These are phyloP conservation scores for Plasmodium billcollinsi DNA, from an alignment of 169 alveolate genomes.

Conservation along the genomic window DNA sequence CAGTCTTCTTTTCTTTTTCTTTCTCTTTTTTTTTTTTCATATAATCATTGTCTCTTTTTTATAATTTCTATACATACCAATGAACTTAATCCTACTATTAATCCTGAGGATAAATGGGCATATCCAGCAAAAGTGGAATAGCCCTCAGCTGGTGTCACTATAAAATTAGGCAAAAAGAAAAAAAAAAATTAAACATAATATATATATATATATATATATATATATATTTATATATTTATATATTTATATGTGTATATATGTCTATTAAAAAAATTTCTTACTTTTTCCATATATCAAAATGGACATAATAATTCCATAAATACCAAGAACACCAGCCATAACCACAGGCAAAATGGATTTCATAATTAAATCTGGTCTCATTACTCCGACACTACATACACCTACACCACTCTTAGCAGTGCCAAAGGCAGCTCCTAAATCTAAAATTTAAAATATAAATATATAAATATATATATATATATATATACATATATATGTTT, in stretches of 20 bases:
- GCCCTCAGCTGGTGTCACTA: constrained; percentile 80
- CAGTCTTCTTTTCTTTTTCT: not conserved
- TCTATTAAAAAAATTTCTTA: constrained; percentile 4
- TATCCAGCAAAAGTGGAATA: constrained; percentile 93
- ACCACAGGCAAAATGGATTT: constrained; percentile 99
- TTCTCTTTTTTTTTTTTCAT: too few species aligned
- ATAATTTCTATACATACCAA: constrained; percentile 72
- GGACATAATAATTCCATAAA: constrained; percentile 97
- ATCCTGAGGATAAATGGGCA: constrained; percentile 97
- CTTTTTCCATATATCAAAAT: constrained; percentile 87
- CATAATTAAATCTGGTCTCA: constrained; percentile 99
- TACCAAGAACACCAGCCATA: constrained; percentile 99
- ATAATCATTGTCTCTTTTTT: too few species aligned
- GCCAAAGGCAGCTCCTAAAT: constrained; percentile 99
- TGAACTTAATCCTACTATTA: constrained; percentile 95
- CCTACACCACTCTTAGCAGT: constrained; percentile 99
- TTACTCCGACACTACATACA: constrained; percentile 98
- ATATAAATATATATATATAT: not conserved
- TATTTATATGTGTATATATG: not conserved
- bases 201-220: not conserved
- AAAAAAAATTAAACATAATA: not conserved
- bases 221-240: not conserved
- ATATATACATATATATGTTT: not conserved
- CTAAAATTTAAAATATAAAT: constrained; percentile 81
- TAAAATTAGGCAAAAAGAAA: not conserved